Conservation (phyloP, 1,284 basidiomycete genomes). For the Ganoderma leucocontextum region DNA sequence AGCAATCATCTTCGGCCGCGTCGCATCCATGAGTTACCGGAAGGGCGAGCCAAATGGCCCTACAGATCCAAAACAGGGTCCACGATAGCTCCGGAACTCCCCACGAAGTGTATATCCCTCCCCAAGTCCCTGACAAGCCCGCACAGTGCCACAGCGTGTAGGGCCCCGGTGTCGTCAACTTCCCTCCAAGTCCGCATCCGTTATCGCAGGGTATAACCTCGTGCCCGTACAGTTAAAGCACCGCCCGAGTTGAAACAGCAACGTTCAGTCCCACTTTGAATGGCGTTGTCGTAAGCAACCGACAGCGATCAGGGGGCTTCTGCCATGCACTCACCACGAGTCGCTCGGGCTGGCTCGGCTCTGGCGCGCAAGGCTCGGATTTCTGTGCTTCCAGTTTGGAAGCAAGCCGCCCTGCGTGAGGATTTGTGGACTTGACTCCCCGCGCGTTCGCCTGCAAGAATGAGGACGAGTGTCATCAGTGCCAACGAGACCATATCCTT, state of each 20-base stretch:
- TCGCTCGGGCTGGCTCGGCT: conserved; percentile 60
- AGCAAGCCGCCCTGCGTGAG: conserved; percentile 70
- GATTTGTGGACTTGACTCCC: conserved; percentile 68
- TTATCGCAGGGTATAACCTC: conserved; percentile 15
- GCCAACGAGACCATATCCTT: conserved; percentile 25
- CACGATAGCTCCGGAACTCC: neutral
- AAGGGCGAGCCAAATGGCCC: neutral
- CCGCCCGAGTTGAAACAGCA: conserved; percentile 13
- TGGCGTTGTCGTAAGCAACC: conserved; percentile 29
- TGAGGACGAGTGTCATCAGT: conserved; percentile 13
- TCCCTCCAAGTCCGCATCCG: conserved; percentile 7
- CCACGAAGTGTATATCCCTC: conserved; percentile 5
- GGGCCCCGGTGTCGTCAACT: conserved; percentile 24
- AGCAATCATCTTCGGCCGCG: neutral
- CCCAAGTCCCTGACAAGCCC: conserved; percentile 1
- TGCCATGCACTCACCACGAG: conserved; percentile 63
- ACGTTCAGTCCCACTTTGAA: conserved; percentile 40
- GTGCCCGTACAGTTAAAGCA: conserved; percentile 22
- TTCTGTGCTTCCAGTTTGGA: conserved; percentile 61
- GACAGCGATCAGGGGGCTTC: conserved; percentile 18
- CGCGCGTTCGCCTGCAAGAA: conserved; percentile 56
- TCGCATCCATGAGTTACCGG: conserved; percentile 14
- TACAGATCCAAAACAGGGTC: neutral
- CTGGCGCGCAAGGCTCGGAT: conserved; percentile 54
- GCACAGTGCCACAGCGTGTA: conserved; percentile 22